Base-by-base conservation (phyloP, 2,329 filamentous ascomycete genomes). In the Cladosporium colombiae region DNA sequence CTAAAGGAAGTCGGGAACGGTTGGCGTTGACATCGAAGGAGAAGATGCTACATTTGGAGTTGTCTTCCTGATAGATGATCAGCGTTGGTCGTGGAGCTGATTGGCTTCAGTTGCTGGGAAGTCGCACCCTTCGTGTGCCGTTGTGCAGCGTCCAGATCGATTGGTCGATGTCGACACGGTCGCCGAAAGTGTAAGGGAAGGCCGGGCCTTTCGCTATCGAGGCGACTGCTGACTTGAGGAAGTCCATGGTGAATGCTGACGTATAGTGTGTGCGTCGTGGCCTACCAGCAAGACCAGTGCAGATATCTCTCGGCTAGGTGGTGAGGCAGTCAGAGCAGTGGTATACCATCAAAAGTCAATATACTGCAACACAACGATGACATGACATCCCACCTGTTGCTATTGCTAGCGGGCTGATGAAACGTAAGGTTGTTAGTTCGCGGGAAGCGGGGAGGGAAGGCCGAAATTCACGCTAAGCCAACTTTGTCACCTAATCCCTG, bases 121-220 rank as follows among this genome's bases (percentile, higher is more conserved):
- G 29, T 72, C 75, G 75, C 85, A 95, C 93, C 80, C 92, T 88
- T 81, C 91, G 95, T 65, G 91, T 97, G 75, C 92, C 95, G 80
- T 98, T 97, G 80, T 95, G 90, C 66, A 99, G 82, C n/a, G 91
- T 91, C 93, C 95, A 99, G 74, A 98, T 93, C 29, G 94, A 97
- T 75, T 95, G 89, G 77, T 96, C 92, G 62, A 95, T 84, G 77
- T 98, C 94, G 67, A 98, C 91, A 77, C 90, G 88, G 79, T 99
- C 95, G 73, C 93, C 94, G 76, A 98, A 95, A 57, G 86, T 89
- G 77, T 97, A 98, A 5, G 93, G 93, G 76, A 97, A 96, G 6
- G 93, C 89, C 62, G 93, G 93, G 1, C 94, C 93, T 78, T 97
- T 95, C 55, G 95, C 92, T 74, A 99, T 98, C 68, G 95, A 98